phyloP scores from a whole-genome alignment of 805 yeast genomes.

The Metschnikowia lochheadii region DNA sequence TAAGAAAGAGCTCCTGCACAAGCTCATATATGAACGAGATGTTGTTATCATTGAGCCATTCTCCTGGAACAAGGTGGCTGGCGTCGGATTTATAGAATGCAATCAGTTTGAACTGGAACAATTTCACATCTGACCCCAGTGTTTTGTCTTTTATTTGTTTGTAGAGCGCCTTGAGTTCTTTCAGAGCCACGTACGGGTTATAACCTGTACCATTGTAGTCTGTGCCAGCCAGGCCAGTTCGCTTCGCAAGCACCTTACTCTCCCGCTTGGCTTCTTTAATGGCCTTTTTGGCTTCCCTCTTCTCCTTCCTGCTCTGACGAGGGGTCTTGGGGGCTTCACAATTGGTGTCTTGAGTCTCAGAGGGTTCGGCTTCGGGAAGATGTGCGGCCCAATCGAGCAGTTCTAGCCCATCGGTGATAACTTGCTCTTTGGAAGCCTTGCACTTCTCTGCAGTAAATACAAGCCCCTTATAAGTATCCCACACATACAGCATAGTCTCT shows the following conservation, averaged over 20 bases:
- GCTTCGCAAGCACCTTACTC: background rate
- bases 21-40: slow-evolving; percentile 60
- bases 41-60: slow-evolving; percentile 74
- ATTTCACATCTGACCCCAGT: slow-evolving; percentile 20
- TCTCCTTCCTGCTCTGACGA: slow-evolving; percentile 9
- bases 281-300: slow-evolving; percentile 4
- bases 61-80: slow-evolving; percentile 53
- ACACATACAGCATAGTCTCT: slow-evolving; percentile 12
- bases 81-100: slow-evolving; percentile 58
- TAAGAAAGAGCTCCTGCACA: slow-evolving; percentile 22
- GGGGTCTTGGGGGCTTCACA: background rate
- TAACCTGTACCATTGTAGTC: background rate
- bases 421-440: background rate
- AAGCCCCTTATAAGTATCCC: slow-evolving; percentile 19
- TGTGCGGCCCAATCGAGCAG: slow-evolving; percentile 12
- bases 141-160: slow-evolving; percentile 6
- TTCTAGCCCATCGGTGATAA: slow-evolving; percentile 12
- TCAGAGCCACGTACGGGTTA: slow-evolving; percentile 9
- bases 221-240: background rate
- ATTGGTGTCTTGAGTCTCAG: background rate
- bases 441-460: slow-evolving; percentile 11
- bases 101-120: slow-evolving; percentile 52
- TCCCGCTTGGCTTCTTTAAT: background rate
- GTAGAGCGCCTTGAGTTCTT: slow-evolving; percentile 7
- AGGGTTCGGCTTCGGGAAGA: background rate